These are phyloP conservation scores for Rhizopus arrhizus DNA, from an alignment of 371 early-diverging fungal species.

Conservation along the genomic window DNA sequence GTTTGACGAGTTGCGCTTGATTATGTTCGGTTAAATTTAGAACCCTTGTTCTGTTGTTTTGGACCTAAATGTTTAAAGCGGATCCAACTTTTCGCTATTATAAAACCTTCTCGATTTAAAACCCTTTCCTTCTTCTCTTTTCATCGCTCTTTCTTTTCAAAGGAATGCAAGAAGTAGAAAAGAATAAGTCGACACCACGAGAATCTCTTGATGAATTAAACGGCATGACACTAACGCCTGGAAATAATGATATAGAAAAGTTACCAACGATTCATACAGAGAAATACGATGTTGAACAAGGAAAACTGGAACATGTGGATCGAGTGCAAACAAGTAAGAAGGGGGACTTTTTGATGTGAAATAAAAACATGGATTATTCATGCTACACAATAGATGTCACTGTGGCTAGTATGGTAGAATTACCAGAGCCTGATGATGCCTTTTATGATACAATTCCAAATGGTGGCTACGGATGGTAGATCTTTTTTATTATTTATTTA, in stretches of 20 bases:
- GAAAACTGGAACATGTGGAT: conserved; percentile 10
- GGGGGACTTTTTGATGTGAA: not conserved
- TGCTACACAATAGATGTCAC: conserved; percentile 22
- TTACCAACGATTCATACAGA: conserved; percentile 15
- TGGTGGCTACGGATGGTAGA: conserved; percentile 49
- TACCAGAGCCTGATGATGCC: conserved; percentile 20
- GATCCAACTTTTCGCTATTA: no score
- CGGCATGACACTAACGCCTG: conserved; percentile 20
- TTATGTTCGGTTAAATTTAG: not conserved
- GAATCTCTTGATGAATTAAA: conserved; percentile 17
- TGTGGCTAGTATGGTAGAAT: conserved; percentile 38
- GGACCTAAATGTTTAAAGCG: not conserved
- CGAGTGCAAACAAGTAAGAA: conserved; percentile 16
- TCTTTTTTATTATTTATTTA: no score
- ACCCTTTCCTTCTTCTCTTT: conserved; percentile 2
- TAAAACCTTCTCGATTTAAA: not conserved
- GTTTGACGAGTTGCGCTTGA: no score
- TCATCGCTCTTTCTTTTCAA: not conserved
- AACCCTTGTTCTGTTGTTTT: not conserved
- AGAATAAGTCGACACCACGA: not conserved
- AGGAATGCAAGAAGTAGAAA: not conserved
- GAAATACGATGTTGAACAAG: conserved; percentile 21
- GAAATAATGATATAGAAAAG: conserved; percentile 13
- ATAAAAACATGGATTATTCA: not conserved
- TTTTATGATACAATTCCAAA: conserved; percentile 36